Base-by-base conservation (phyloP, 768 basidiomycete genomes). In the Lenzites betulinus region DNA sequence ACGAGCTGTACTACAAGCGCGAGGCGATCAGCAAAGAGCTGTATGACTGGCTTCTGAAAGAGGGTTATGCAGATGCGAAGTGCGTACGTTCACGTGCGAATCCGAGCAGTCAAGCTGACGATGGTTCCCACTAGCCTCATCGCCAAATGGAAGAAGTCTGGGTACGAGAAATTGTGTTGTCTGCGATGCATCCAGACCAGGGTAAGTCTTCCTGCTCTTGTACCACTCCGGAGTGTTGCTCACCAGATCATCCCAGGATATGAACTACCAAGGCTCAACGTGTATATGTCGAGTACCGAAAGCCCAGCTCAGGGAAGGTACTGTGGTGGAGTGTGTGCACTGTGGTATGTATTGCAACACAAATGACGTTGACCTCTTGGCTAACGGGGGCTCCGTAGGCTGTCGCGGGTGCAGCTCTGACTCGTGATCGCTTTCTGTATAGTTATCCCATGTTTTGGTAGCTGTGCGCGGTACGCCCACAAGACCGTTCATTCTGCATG, bases 141-240 rank as follows among this genome's bases (percentile, higher is more conserved):
- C 71, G 97, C 97, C 38, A 99, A 99, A 74, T 99, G 97, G 97
- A 98, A 98, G 81, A 99, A 98, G 77, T 79, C 88, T 13, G 97
- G 97, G 6, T 99, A 98, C 73, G 97, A 98, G 76, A 99, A 98
- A 73, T 80, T 99, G 7, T 99, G 97, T 73, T 99, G 97, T 70
- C 76, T 98, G 52, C 81, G 97, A 46, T 99, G 97, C 74, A 98
- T 99, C 57, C 96, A 98, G 76, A 95, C 94, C 3, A 85, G 85
- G 77, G 94, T 90, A 66, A 42, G 23, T 28, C 25, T 30, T 11
- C 46, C 20, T 2, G 26, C 42, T 25, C n/a, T 7, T 30, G 15
- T 26, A 20, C 16, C 30, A 5, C 6, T 23, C 12, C 13, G 16
- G 11, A 12, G 16, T 30, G 49, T 11, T 36, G 18, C 63, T 56